Evolutionary conservation across 805 yeast genomes (phyloP).

Genomic region (Cyberlindnera americana): DNA sequence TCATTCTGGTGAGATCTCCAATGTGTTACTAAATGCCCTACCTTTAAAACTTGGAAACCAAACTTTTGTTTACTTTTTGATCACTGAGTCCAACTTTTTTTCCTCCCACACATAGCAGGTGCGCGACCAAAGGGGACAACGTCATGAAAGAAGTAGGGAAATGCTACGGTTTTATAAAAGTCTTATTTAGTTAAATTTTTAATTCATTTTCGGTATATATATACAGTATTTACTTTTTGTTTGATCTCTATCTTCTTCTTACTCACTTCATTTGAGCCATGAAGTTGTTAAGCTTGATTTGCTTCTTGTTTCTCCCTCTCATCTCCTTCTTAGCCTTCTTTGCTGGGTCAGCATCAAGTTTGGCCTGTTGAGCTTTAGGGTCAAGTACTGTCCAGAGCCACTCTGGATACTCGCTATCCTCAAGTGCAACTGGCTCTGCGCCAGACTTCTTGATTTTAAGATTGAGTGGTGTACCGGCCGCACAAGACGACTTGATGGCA

Average conservation of each 20-base stretch:
- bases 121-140: no score
- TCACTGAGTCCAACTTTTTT: background rate
- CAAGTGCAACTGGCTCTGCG: constrained; percentile 84
- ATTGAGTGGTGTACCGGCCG: constrained; percentile 70
- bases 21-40: no score
- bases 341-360: constrained; percentile 57
- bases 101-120: background rate
- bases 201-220: no score
- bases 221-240: constrained; percentile 7
- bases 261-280: constrained; percentile 41
- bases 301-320: constrained; percentile 62
- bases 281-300: constrained; percentile 78
- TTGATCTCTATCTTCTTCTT: no score
- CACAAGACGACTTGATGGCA: constrained; percentile 44
- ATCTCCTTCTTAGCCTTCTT: constrained; percentile 67
- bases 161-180: no score
- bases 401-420: constrained; percentile 85
- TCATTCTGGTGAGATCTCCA: constrained; percentile 5
- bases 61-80: constrained; percentile 7
- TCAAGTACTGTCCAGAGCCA: constrained; percentile 93
- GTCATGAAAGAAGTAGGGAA: no score
- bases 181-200: no score
- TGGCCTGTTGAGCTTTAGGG: constrained; percentile 51
- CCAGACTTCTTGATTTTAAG: constrained; percentile 74
- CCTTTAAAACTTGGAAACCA: no score